Evolutionary conservation across 2,329 filamentous ascomycete species (phyloP).

Genomic region (Dothidotthia symphoricarpi): DNA sequence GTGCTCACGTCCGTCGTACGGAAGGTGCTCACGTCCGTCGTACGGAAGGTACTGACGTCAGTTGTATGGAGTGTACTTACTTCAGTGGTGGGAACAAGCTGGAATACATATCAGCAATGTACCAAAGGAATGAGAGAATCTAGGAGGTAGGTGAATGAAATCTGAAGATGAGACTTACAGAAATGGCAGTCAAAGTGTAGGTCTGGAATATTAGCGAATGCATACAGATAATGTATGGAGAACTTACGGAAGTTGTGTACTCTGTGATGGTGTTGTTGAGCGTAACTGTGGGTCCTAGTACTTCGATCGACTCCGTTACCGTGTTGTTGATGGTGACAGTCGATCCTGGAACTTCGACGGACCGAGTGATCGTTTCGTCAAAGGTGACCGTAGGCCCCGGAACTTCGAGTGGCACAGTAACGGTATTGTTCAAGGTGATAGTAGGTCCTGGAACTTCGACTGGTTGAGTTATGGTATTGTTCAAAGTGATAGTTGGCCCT

Average conservation of each 20-base stretch:
- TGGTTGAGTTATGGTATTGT: too few species aligned
- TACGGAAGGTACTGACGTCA: conserved; percentile 9
- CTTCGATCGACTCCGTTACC: conserved; percentile 6
- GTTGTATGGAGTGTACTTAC: conserved; percentile 17
- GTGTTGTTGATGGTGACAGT: conserved; percentile 5
- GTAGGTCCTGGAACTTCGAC: too few species aligned
- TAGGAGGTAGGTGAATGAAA: background rate
- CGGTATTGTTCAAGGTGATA: too few species aligned
- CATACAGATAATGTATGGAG: too few species aligned
- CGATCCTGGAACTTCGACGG: too few species aligned
- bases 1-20: conserved; percentile 10
- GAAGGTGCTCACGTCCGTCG: conserved; percentile 10
- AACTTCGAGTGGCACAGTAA: too few species aligned
- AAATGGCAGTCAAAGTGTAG: conserved; percentile 16
- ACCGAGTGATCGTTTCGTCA: too few species aligned
- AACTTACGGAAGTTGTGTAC: conserved; percentile 7
- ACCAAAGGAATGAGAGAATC: too few species aligned
- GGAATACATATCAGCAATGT: background rate
- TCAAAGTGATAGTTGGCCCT: too few species aligned
- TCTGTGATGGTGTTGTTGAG: conserved; percentile 14
- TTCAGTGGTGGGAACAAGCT: conserved; percentile 1
- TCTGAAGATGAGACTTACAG: conserved; percentile 7
- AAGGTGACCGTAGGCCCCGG: too few species aligned
- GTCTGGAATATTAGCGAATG: conserved; percentile 7
- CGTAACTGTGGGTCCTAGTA: conserved; percentile 2